A percentile compares a stretch with the other conserved stretches of the same genome.
Conservation (phyloP, 1,284 basidiomycete genomes). For the Hypsizygus ulmarius region DNA sequence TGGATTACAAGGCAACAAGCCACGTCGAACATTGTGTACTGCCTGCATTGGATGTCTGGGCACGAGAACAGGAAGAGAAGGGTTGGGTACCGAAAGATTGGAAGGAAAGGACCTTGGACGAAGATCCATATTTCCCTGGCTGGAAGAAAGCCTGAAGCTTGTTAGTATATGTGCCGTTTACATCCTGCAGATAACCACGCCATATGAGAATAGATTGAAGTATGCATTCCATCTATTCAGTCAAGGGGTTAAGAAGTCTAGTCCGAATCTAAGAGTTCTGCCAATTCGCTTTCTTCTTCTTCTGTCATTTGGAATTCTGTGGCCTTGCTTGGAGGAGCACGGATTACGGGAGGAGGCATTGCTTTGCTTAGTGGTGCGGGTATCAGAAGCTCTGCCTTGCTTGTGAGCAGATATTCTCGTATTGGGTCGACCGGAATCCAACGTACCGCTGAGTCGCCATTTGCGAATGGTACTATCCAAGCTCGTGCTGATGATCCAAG, state of each 20-base stretch:
- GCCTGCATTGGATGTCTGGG: slow-evolving; percentile 44
- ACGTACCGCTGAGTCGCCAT: slow-evolving; percentile 74
- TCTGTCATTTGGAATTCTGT: slow-evolving; percentile 50
- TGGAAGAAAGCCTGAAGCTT: slow-evolving; percentile 26
- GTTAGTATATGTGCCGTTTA: not conserved
- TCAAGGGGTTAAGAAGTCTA: slow-evolving; percentile 1
- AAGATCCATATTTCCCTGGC: slow-evolving; percentile 49
- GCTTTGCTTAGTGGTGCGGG: slow-evolving; percentile 22
- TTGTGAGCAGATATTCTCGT: slow-evolving; percentile 37
- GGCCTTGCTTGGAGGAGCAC: slow-evolving; percentile 22
- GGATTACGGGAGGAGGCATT: not conserved
- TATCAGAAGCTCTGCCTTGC: slow-evolving; percentile 40
- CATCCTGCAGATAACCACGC: not conserved
- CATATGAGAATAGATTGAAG: not conserved
- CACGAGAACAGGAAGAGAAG: slow-evolving; percentile 43
- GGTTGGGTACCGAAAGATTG: slow-evolving; percentile 44
- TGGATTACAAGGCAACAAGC: slow-evolving; percentile 43
- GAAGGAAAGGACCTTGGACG: slow-evolving; percentile 45
- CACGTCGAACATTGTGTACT: slow-evolving; percentile 42
- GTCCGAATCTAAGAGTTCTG: slow-evolving; percentile 62
- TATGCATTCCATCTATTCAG: not conserved
- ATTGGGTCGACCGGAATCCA: not conserved
- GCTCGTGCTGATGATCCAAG: slow-evolving; percentile 80
- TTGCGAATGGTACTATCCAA: slow-evolving; percentile 83
- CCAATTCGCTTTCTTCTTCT: slow-evolving; percentile 79